Base-by-base conservation (phyloP, 148 eudicot species). In the Gaultheria prostrata region DNA sequence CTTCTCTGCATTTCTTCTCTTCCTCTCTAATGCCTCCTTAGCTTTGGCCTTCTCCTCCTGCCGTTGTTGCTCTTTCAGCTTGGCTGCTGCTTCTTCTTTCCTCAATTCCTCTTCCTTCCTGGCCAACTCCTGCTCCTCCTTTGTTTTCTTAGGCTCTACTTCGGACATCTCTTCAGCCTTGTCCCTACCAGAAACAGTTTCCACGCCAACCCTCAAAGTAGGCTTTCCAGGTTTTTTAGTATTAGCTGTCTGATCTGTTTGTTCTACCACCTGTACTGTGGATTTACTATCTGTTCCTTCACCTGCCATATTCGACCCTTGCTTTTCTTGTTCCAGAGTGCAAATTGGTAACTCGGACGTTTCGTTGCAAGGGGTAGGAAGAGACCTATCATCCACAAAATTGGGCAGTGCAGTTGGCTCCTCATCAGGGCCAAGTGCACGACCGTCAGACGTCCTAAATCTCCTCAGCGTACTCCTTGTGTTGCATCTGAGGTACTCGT, bases 391-490 rank as follows among this genome's bases (percentile, higher is more conserved):
- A 77, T 83, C 82, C 76, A 81, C 83, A 50, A 84, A 80, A 84
- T 74, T 83, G 33, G 88, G 86, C 26, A 92, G 80, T 2, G 85
- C 20, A 74, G 86, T 89, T 39, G 89, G 89, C 84, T 88, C 89
- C 87, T 97, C 98, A 84, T 92, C 89, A 35, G 93, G 93, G 80
- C 94, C 99, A 80, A 94, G 97, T 70, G 95, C 82, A 77, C 95
- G 94, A 35, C 99, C 97, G 82, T 94, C 99, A 80, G 90, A 73
- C 30, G 99, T 95, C 71, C 92, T 89, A n/a, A 94, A 88, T 90
- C 97, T 93, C 92, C 97, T 84, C 56, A 92, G 32, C 17, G 91
- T 92, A 88, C 95, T 93, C 87, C 89, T 87, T 54, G 79, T 83
- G 83, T 92, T 94, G 88, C 90, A 82, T 88, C 87, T 89, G 61